These are phyloP conservation scores for Phytophthora agathidicida DNA, from an alignment of 352 stramenopile species.

Conservation along the genomic window DNA sequence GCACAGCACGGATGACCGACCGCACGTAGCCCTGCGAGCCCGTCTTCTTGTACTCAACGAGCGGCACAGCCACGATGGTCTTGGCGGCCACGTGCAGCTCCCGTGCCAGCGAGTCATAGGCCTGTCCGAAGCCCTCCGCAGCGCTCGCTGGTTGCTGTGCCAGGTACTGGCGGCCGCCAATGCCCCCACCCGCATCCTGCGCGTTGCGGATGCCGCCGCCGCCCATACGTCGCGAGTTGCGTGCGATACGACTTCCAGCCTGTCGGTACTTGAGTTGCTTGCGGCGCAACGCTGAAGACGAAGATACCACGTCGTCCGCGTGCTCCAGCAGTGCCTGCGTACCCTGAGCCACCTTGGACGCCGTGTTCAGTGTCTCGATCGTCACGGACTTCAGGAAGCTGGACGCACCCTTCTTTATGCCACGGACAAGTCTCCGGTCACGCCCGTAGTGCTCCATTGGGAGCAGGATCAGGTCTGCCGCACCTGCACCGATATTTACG, in stretches of 20 bases:
- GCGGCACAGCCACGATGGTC: slow-evolving; percentile 87
- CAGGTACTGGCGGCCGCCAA: slow-evolving; percentile 82
- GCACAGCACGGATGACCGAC: slow-evolving; percentile 88
- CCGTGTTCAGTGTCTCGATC: slow-evolving; percentile 88
- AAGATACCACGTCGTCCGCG: slow-evolving; percentile 84
- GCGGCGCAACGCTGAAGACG: slow-evolving; percentile 59
- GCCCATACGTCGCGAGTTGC: slow-evolving; percentile 81
- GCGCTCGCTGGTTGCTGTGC: slow-evolving; percentile 83
- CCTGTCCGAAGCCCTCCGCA: slow-evolving; percentile 81
- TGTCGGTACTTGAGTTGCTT: slow-evolving; percentile 84
- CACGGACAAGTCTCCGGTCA: slow-evolving; percentile 82
- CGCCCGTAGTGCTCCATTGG: slow-evolving; percentile 88
- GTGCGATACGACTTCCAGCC: slow-evolving; percentile 74
- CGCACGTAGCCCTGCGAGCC: slow-evolving; percentile 89
- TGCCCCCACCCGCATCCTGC: slow-evolving; percentile 73
- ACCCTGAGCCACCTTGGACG: slow-evolving; percentile 81
- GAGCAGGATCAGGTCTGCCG: slow-evolving; percentile 85
- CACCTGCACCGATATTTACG: slow-evolving; percentile 86
- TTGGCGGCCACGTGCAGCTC: slow-evolving; percentile 87
- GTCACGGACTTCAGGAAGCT: slow-evolving; percentile 90
- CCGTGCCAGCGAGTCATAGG: slow-evolving; percentile 84
- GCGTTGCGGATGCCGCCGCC: slow-evolving; percentile 79
- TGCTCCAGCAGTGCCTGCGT: slow-evolving; percentile 85
- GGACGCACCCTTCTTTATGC: slow-evolving; percentile 85
- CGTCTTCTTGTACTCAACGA: slow-evolving; percentile 92